Evolutionary conservation across 2,329 filamentous ascomycete genomes (phyloP).

Genomic region (Fusarium albidum): DNA sequence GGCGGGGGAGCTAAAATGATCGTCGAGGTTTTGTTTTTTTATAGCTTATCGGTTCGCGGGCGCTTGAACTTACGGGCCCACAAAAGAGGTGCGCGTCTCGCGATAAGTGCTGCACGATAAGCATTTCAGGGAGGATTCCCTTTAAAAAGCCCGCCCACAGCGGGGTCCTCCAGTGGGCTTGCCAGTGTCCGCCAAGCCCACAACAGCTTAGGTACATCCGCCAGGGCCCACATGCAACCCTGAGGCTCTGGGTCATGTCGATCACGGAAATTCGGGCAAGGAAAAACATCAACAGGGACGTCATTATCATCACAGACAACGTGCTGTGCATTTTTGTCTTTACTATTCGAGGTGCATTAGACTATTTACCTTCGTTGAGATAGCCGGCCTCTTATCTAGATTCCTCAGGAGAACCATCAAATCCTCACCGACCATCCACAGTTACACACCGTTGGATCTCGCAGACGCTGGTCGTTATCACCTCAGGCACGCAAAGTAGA

Average conservation of each 20-base stretch:
- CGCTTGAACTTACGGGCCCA: too few relatives aligned
- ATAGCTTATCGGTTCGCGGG: too few relatives aligned
- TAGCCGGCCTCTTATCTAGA: neutral
- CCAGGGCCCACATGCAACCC: constrained; percentile 6
- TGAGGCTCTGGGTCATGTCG: constrained; percentile 10
- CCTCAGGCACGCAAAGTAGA: neutral
- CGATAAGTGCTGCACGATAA: neutral
- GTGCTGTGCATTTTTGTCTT: neutral
- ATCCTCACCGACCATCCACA: too few relatives aligned
- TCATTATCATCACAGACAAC: neutral
- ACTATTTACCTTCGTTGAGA: neutral
- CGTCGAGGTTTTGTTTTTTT: constrained; percentile 25
- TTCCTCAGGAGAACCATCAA: neutral
- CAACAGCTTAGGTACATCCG: constrained; percentile 9
- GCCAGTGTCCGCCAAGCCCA: neutral
- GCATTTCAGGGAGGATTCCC: constrained; percentile 3
- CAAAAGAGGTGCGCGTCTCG: too few relatives aligned
- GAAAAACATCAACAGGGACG: neutral
- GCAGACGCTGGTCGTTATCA: neutral
- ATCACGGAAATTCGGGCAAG: neutral
- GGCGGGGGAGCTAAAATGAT: constrained; percentile 9
- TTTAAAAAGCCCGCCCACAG: constrained; percentile 23
- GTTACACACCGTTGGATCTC: neutral
- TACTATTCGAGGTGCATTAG: too few relatives aligned
- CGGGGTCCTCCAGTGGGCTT: constrained; percentile 7